Conservation (phyloP, 345 rosid species). For the Citrus sp. region DNA sequence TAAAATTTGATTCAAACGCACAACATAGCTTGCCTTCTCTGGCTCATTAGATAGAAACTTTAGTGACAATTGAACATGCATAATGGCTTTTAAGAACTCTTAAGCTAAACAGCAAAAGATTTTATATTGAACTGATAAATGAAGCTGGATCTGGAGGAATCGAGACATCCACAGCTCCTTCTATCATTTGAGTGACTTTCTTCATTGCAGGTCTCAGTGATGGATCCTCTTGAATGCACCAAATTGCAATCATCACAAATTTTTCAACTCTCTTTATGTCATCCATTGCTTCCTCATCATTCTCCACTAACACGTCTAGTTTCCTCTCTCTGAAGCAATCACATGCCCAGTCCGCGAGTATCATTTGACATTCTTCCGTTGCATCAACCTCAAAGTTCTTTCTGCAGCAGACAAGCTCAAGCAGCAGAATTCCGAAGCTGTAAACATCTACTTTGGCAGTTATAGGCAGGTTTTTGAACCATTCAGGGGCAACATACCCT, state of each 20-base stretch:
- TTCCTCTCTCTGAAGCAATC: conserved; percentile 20
- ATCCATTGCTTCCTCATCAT: conserved; percentile 18
- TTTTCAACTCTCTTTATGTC: conserved; percentile 6
- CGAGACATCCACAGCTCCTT: conserved; percentile 23
- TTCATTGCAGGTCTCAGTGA: conserved; percentile 6
- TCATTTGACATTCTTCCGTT: conserved; percentile 10
- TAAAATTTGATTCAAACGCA: not conserved
- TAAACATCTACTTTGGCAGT: conserved; percentile 10
- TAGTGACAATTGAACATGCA: not conserved
- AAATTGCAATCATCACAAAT: conserved; percentile 11
- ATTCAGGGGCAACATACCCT: conserved; percentile 20
- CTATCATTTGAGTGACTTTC: conserved; percentile 18
- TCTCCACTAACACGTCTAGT: not conserved
- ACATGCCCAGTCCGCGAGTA: conserved; percentile 6
- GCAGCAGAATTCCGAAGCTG: conserved; percentile 10
- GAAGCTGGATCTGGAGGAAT: conserved; percentile 21
- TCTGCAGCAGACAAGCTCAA: not conserved
- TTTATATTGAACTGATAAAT: conserved; percentile 9
- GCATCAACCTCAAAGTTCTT: not conserved
- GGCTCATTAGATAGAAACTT: not conserved
- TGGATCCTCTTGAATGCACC: conserved; percentile 15
- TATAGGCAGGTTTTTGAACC: conserved; percentile 14
- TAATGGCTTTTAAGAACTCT: not conserved
- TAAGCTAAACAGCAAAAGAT: not conserved
- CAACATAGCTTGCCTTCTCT: too few species aligned